Base-by-base conservation (phyloP, 176 grass and related monocot genomes). In the Eragrostis curvula region DNA sequence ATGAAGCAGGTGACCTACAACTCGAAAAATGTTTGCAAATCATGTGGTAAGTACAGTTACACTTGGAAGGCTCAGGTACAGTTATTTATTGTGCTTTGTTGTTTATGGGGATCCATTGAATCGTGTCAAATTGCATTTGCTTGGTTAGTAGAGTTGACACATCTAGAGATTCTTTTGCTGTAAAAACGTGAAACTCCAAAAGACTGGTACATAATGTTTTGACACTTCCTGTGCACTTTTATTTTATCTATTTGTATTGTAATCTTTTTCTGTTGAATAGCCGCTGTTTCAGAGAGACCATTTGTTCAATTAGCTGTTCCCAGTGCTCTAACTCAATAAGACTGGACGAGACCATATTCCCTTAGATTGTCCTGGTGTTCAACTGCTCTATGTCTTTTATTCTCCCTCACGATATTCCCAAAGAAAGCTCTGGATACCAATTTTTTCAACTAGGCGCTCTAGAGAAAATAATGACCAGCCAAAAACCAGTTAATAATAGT, bases 11-110 rank as follows among this genome's bases (percentile, higher is more conserved):
- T 95, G 27, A 84, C 90, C 44, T 89, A 91, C 28, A 74, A 9
- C 32, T 82, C 96, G 87, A 90, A 95, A 83, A 88, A 95, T 88
- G 79, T 88, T 79, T 98, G 96, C 29, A 52, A 91, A 80, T 93
- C 96, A 84, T 98, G 96, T 62, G 86, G 96, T 98, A 55, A 92
- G 91, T 92, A 67, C 3, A 57, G 61, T 71, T 79, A 66, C 73
- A 50, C 23, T 89, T 10, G 25, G 65, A 68, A 0, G 53, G 17
- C 28, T 5, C 3, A 2, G n/a, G 20, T 28, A 11, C 48, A 76
- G 23, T 69, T 58, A 40, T 69, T 70, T 25, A 65, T 47, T 20
- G 3, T 42, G 7, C 25, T 63, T 78, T 78, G 17, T 71, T 42
- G 23, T 74, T 73, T 79, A 72, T 67, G 29, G 46, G 44, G 17